A percentile compares a stretch with the other conserved stretches of the same genome.
These are phyloP conservation scores for Pseudisothecium myosuroides DNA, from an alignment of 225 moss, liverwort and hornwort genomes.

Conservation along the genomic window DNA sequence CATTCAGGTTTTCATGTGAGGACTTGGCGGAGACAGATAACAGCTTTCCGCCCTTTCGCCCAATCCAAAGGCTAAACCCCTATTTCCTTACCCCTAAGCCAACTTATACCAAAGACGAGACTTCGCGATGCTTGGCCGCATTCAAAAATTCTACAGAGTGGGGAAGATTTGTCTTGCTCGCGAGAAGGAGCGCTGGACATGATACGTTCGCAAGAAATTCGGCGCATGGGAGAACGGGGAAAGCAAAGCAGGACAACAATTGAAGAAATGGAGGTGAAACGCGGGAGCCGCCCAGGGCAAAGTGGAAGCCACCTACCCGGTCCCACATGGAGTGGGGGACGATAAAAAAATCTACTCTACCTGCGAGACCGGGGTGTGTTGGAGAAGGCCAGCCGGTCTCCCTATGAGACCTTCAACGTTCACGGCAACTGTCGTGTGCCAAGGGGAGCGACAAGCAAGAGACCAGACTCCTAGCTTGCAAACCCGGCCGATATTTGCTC, in stretches of 20 bases:
- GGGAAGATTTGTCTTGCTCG: background rate
- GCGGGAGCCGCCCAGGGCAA: no score
- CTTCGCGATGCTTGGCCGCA: background rate
- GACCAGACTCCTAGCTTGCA: background rate
- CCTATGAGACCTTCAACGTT: no score
- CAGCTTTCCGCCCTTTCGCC: background rate
- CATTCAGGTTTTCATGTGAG: background rate
- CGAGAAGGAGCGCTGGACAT: background rate
- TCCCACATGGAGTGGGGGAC: background rate
- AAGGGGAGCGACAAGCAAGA: background rate
- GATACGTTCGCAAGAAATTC: background rate
- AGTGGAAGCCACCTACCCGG: background rate
- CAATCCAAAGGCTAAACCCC: background rate
- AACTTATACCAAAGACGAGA: background rate
- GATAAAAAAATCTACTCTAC: background rate
- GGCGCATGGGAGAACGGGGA: background rate
- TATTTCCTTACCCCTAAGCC: background rate
- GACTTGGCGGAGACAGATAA: background rate
- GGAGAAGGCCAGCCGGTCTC: background rate
- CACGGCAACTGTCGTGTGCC: no score
- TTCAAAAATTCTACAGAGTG: background rate
- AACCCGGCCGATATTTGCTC: background rate
- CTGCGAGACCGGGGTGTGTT: background rate
- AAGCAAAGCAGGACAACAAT: background rate
- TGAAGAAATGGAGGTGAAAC: background rate